Percentiles rank a stretch among this genome's conserved stretches.
Conservation (phyloP, 257 asterid species). For the Przewalskia tangutica region DNA sequence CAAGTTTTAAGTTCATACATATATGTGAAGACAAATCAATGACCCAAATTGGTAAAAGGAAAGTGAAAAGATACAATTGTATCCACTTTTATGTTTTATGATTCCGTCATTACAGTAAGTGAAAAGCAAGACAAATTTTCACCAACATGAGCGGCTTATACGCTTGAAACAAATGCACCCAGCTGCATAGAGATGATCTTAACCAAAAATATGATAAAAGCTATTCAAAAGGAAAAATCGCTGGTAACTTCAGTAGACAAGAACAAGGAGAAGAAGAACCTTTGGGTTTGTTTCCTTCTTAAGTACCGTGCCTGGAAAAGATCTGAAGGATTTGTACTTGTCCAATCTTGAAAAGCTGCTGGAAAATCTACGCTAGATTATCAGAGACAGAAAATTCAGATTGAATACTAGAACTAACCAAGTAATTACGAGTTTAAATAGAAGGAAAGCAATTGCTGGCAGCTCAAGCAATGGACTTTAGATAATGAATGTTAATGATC, state of each 20-base stretch:
- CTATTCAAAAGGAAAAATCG: background rate
- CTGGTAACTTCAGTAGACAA: background rate
- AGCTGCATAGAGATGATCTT: no score
- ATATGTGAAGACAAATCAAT: no score
- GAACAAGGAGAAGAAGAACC: conserved; percentile 26
- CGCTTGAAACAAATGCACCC: no score
- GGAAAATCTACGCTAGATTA: conserved; percentile 75
- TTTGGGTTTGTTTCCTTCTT: conserved; percentile 71
- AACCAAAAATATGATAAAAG: no score
- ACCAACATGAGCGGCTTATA: no score
- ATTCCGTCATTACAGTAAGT: no score
- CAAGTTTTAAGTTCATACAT: no score
- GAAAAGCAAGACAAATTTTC: no score
- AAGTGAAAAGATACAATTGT: no score
- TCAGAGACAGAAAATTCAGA: conserved; percentile 18
- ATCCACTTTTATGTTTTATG: no score
- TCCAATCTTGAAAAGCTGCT: conserved; percentile 80
- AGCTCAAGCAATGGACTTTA: background rate
- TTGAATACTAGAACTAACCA: conserved; percentile 4
- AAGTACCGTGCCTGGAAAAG: conserved; percentile 70
- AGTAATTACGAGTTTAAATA: background rate
- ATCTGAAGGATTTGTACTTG: conserved; percentile 63
- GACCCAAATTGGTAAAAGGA: no score
- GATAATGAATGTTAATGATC: background rate
- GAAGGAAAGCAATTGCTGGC: conserved; percentile 9